Evolutionary conservation across 139 green algal genomes (phyloP), one percentile per base, ranked within the genome.

Genomic region (Prasinococcaceae sp.): DNA sequence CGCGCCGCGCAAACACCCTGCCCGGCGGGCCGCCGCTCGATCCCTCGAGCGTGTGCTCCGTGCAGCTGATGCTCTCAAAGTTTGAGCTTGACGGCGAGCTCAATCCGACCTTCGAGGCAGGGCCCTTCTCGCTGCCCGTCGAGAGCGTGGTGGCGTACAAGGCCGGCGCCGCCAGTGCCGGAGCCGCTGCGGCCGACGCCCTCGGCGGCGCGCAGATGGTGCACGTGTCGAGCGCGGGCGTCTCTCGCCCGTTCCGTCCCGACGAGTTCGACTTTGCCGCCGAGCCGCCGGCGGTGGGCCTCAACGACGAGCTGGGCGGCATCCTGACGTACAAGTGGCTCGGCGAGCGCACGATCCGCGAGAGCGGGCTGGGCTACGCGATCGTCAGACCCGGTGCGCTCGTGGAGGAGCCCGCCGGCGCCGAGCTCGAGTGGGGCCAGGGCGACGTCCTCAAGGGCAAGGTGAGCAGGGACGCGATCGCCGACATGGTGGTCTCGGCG

Each of bases 41-140:
- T 51, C 53, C 71, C 6, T 53, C 65, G 4, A 61, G 8, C 38
- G 69, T 93, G 27, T 58, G 44, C 42, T 72, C 57, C 30, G 42
- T 84, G 8, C 79, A 92, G 72, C 47, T 93, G 30, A 93, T 90
- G 81, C 74, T 90, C 23, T 87, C 72, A 58, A 97, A 97, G 67
- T 95, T 97, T 66, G 87, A 94, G 73, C 89, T 90, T 43, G 88
- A 96, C 27, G 70, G 74, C 8, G 59, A 61, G 3, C 74, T 96
- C 17, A 96, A 96, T 66, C 88, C 88, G 12, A 41, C 32, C 29
- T 93, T 94, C 72, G 61, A 24, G 8, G 41, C 69, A 0, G 87
- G 87, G 2, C 8, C 53, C 12, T 94, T 95, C 50, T 28, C 70
- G 37, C 70, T 96, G 49, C 82, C 55, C 6, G 9, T 72, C 27